phyloP scores from a whole-genome alignment of 2,329 filamentous ascomycete genomes.

The Fusarium circinatum region DNA sequence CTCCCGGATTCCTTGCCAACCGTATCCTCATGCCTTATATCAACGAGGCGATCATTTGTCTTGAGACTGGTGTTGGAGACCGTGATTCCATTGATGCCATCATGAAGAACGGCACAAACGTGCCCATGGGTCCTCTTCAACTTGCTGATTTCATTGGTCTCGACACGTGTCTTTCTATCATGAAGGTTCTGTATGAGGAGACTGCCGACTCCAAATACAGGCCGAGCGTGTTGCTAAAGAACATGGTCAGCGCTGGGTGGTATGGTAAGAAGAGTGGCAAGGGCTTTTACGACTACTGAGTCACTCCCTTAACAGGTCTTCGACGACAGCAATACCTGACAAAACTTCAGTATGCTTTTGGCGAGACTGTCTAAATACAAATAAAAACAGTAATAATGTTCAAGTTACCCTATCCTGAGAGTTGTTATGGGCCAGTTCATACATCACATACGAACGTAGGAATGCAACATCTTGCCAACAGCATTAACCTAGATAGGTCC shows the following conservation, averaged over 20 bases:
- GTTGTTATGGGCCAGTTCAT: background rate
- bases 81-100: conserved; percentile 95
- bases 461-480: background rate
- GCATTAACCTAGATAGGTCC: background rate
- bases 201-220: conserved; percentile 97
- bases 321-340: background rate
- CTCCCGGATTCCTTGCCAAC: conserved; percentile 95
- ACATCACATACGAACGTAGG: background rate
- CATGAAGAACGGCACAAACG: conserved; percentile 99
- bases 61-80: conserved; percentile 90
- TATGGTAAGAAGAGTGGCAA: conserved; percentile 96
- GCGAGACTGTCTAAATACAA: background rate
- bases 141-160: conserved; percentile 97
- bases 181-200: conserved; percentile 92
- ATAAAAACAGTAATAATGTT: background rate
- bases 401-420: background rate
- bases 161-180: conserved; percentile 95
- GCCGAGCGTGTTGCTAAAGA: conserved; percentile 84
- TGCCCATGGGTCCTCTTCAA: conserved; percentile 95
- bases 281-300: conserved; percentile 90
- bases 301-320: background rate
- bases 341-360: background rate
- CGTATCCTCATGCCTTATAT: conserved; percentile 99
- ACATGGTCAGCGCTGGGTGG: conserved; percentile 99
- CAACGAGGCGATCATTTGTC: conserved; percentile 95